phyloP scores from a whole-genome alignment of 2,329 filamentous ascomycete species.

The Fusarium sp. region DNA sequence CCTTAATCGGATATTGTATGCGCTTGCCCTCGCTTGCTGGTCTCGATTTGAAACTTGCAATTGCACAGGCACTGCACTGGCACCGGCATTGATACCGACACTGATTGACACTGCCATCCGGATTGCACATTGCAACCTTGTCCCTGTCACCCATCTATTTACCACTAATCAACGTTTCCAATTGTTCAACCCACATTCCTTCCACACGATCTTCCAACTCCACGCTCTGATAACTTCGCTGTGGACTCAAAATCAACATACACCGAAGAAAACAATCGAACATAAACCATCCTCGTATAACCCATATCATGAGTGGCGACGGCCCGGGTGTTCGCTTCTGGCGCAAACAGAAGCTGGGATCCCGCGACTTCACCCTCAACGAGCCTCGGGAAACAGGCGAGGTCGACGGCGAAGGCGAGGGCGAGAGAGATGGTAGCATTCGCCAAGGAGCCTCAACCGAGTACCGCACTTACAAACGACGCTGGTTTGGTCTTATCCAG shows the following conservation, averaged over 20 bases:
- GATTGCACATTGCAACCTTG: conserved; percentile 1
- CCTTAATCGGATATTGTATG: conserved; percentile 5
- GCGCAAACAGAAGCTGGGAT: conserved; percentile 48
- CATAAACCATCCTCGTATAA: conserved; percentile 11
- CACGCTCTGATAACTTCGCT: background rate
- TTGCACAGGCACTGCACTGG: background rate
- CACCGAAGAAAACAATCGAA: conserved; percentile 14
- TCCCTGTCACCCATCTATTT: conserved; percentile 2
- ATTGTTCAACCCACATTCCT: conserved; percentile 3
- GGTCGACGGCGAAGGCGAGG: conserved; percentile 37
- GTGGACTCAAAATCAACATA: conserved; percentile 3
- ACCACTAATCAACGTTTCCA: background rate
- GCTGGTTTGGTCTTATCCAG: conserved; percentile 89
- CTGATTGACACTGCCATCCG: conserved; percentile 1
- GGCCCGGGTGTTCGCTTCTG: conserved; percentile 44
- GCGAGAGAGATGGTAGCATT: conserved; percentile 42
- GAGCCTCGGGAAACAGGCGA: conserved; percentile 40
- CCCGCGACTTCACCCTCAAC: conserved; percentile 47
- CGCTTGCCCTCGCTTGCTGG: background rate
- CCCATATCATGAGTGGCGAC: conserved; percentile 40
- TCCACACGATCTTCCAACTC: background rate
- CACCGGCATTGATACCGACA: background rate
- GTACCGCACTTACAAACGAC: conserved; percentile 76
- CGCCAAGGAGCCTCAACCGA: conserved; percentile 47
- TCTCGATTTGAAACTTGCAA: conserved; percentile 1